Base-by-base conservation (phyloP, 139 green algal genomes). In the Medakamo hakoo region DNA sequence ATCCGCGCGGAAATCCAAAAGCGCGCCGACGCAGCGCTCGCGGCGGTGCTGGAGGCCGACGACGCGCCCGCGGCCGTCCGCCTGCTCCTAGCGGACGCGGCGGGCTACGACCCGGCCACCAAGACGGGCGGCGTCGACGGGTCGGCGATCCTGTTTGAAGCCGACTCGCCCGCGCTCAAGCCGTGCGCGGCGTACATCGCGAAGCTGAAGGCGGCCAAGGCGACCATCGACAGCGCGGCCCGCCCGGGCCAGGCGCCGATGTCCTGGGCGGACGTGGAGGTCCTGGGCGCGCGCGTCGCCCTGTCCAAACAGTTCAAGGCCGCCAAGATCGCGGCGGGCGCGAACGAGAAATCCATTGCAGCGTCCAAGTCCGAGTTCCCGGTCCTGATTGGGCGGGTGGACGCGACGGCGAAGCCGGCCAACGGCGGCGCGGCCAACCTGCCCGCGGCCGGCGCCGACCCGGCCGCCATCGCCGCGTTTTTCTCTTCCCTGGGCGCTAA, bases 41-140 rank as follows among this genome's bases (percentile, higher is more conserved):
- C 67, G 19, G 68, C 80, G 64, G 67, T 74, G 5, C 56, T 91
- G n/a, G 73, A n/a, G 3, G 26, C 66, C 2, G 80, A 64, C 4
- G 85, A 93, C 67, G 72, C 74, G 0, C 26, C 71, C 3, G 52
- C n/a, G 0, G 68, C 65, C 23, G 55, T 89, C 66, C 68, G 77
- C 4, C 72, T 90, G 48, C 71, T 89, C 40, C 57, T 94, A 4
- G 62, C 81, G 48, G 86, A 94, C 62, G 86, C 86, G 3, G 76
- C 57, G 9, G 87, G 79, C 0, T 93, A 83, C 63, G 82, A 94
- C 62, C 31, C 68, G 2, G 71, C 49, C 1, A 84, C 74, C 55
- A 79, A 80, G 60, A 88, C 76, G 0, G 86, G 86, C 40, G 86
- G 86, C 28, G 55, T 84, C 16, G 78, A 93, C 57, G 86, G 86